phyloP scores from a whole-genome alignment of 148 eudicot genomes.

The Silene latifolia region DNA sequence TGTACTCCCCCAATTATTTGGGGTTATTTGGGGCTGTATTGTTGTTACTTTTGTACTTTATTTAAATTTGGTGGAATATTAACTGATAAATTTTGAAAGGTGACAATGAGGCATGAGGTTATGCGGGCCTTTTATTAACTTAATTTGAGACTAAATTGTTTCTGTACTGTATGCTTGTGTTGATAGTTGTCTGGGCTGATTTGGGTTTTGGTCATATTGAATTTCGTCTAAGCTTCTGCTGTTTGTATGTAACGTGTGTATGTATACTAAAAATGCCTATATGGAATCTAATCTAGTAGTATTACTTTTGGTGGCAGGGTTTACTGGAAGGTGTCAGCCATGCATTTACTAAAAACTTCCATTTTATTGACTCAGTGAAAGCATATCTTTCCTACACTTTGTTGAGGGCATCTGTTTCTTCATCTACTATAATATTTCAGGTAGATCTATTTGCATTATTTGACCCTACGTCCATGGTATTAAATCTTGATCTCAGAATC shows the following conservation, averaged over 20 bases:
- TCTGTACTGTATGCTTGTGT: background rate
- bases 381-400: constrained; percentile 89
- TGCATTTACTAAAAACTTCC: constrained; percentile 83
- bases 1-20: too few relatives aligned
- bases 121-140: background rate
- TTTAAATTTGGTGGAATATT: constrained; percentile 3
- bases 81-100: constrained; percentile 1
- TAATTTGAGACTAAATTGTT: background rate
- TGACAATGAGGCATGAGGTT: constrained; percentile 4
- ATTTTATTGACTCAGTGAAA: constrained; percentile 87
- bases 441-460: constrained; percentile 33
- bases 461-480: constrained; percentile 3
- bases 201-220: background rate
- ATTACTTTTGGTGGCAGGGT: constrained; percentile 49
- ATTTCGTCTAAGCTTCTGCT: background rate
- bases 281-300: background rate
- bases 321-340: constrained; percentile 85
- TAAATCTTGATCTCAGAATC: background rate
- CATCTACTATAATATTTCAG: constrained; percentile 84
- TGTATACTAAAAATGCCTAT: background rate
- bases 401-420: constrained; percentile 84
- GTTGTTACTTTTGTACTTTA: background rate
- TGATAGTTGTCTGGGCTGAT: background rate
- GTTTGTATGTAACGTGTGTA: background rate
- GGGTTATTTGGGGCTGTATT: background rate